Evolutionary conservation across 306 rosid species (phyloP).

Genomic region (Cicer judaicum): DNA sequence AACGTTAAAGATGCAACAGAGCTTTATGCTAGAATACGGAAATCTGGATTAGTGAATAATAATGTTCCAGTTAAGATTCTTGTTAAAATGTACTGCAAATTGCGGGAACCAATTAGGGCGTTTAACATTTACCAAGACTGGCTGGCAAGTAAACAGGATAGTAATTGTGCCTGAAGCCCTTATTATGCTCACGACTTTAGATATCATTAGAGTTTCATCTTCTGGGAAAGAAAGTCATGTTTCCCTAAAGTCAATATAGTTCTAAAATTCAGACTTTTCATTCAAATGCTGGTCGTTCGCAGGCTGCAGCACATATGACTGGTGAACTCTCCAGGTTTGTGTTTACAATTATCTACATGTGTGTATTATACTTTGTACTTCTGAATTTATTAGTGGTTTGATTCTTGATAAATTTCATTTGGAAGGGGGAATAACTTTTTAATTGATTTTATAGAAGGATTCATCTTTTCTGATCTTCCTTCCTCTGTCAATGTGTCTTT

Average conservation of each 20-base stretch:
- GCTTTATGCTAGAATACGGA: slow-evolving; percentile 54
- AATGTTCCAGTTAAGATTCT: slow-evolving; percentile 75
- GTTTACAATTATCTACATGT: neutral
- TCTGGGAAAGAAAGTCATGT: slow-evolving; percentile 37
- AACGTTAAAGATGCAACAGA: slow-evolving; percentile 69
- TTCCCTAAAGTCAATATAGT: slow-evolving; percentile 35
- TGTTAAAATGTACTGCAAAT: slow-evolving; percentile 62
- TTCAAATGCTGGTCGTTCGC: slow-evolving; percentile 34
- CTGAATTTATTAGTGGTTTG: neutral
- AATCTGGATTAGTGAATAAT: slow-evolving; percentile 62
- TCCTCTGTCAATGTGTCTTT: slow-evolving; percentile 14
- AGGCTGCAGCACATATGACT: slow-evolving; percentile 23
- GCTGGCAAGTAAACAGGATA: slow-evolving; percentile 48
- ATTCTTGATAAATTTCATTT: slow-evolving; percentile 20
- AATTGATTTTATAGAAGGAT: slow-evolving; percentile 22
- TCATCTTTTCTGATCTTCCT: slow-evolving; percentile 31
- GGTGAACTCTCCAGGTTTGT: slow-evolving; percentile 42
- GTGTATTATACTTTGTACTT: neutral
- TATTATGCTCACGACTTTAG: slow-evolving; percentile 8
- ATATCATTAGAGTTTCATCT: slow-evolving; percentile 19
- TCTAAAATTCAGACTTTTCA: slow-evolving; percentile 30
- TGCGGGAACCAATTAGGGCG: slow-evolving; percentile 64
- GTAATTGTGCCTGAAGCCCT: slow-evolving; percentile 31
- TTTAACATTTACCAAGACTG: slow-evolving; percentile 66
- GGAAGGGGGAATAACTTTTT: slow-evolving; percentile 17